Percentiles rank a stretch among this genome's conserved stretches.
phyloP scores from a whole-genome alignment of 164 flowering plant genomes.

The Umbellularia californica region DNA sequence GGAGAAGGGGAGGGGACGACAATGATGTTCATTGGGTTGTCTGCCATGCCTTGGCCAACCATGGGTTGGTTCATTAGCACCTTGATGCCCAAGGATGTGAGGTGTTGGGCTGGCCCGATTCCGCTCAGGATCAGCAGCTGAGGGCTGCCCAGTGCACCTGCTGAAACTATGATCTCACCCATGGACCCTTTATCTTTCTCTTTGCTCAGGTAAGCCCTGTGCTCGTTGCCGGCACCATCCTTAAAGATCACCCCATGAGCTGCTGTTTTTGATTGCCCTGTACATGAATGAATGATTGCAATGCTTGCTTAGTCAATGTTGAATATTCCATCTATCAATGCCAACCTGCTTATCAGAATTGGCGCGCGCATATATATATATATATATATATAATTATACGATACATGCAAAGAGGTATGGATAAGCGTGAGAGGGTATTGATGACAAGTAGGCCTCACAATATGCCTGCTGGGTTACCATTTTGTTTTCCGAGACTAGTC shows the following conservation, averaged over 20 bases:
- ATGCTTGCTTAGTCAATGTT: background rate
- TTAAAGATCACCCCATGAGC: slow-evolving; percentile 53
- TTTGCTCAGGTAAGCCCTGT: slow-evolving; percentile 35
- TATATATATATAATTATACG: too few species aligned
- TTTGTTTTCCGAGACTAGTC: too few species aligned
- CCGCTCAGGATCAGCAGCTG: slow-evolving; percentile 50
- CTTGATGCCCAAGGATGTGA: slow-evolving; percentile 31
- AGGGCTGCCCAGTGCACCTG: slow-evolving; percentile 84
- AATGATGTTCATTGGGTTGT: slow-evolving; percentile 79
- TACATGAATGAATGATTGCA: background rate
- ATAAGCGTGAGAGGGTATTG: too few species aligned
- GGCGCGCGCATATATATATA: too few species aligned
- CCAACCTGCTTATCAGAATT: background rate
- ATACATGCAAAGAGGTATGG: too few species aligned
- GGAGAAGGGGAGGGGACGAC: slow-evolving; percentile 57
- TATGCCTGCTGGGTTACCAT: too few species aligned
- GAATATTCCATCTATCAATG: background rate
- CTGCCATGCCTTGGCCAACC: slow-evolving; percentile 74
- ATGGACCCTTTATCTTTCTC: background rate
- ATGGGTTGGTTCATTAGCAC: slow-evolving; percentile 52
- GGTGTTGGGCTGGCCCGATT: slow-evolving; percentile 10
- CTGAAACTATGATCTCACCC: slow-evolving; percentile 55
- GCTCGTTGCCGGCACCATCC: slow-evolving; percentile 37
- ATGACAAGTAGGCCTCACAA: too few species aligned
- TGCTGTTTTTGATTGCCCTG: slow-evolving; percentile 33